Evolutionary conservation across 805 yeast genomes (phyloP), one percentile per base, ranked within the genome.

Genomic region (Barnettozyma populi): DNA sequence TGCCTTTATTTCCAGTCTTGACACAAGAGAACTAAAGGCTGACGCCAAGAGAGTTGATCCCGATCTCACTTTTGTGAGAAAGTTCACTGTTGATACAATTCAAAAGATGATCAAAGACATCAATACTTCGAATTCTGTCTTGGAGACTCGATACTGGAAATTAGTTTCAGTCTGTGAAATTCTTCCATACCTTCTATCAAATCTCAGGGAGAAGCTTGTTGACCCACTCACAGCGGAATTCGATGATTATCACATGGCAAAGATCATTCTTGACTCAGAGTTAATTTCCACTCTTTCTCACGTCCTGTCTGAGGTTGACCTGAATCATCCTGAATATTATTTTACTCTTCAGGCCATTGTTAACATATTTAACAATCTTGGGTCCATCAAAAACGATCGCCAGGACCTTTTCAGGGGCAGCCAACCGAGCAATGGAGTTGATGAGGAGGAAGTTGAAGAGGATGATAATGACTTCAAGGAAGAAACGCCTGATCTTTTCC

Each of bases 401-500:
- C 86, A 78, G 29, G 82, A 79, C 1, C 62, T 74, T 3, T 84
- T 85, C 59, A 80, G 76, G 50, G 75, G 74, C 6, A 62, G 62
- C 20, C 58, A 52, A 20, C 62, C 57, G 2, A 68, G 63, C n/a
- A 68, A 52, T 23, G 61, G 59, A 7, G 80, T 72, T 35, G 78
- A 74, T 38, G 82, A 78, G 29, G 92, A 82, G 35, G 76, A 78
- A 24, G 76, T 71, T 14, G 78, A 69, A 16, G 77, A 67, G 19
- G 74, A 67, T 19, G 86, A 80, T n/a, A 80, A 76, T 24, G 88
- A 83, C 34, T 71, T 70, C 37, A 69, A 70, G 19, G 80, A 77
- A 34, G 95, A 88, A 45, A 79, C 90, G 0, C 90, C 95, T 0
- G 90, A 90, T 62, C 70, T 90, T 59, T 81, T 92, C 65, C 72